Evolutionary conservation across 257 asterid genomes (phyloP), one percentile per base, ranked within the genome.

Genomic region (Rubia yunnanensis): DNA sequence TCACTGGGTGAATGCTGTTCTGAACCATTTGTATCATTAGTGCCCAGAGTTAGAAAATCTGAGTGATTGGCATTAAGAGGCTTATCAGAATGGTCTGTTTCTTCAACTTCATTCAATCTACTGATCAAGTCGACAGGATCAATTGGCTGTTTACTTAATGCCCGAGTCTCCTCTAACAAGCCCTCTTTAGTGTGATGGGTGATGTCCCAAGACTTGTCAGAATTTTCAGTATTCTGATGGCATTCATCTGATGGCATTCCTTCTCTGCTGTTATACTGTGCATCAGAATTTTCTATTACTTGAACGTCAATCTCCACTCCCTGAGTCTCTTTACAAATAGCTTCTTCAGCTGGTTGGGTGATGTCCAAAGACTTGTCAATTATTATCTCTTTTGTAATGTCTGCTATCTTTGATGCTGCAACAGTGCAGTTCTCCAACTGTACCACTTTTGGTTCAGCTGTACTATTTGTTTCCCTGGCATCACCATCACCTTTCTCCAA

Each of bases 21-120:
- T n/a, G 69, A 64, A 64, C 10, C 30, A 32, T 60, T 30, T 7
- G 35, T 32, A 63, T 66, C 48, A 62, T 57, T 60, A 60, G 60
- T 73, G 39, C 57, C 67, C 66, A 27, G 52, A 26, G 66, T 69
- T 77, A 50, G 65, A 68, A 1, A 49, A 48, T 17, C 22, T 31
- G 60, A 31, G 7, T 63, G 56, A n/a, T 20, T 35, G 55, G 15
- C n/a, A 34, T 41, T 36, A 13, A 5, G 27, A 13, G 34, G n/a
- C 44, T 26, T 56, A 55, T 71, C 48, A 31, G 30, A 27, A 3
- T 30, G 41, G 22, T 41, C 70, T 41, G 39, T 44, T n/a, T 8
- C 52, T 28, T 63, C 48, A 49, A 36, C 46, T 15, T 35, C 63
- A 28, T 17, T 55, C 28, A 17, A 63, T 54, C 5, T 39, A 34